Conservation (phyloP, 306 rosid genomes). For the Cajanus cajan region DNA sequence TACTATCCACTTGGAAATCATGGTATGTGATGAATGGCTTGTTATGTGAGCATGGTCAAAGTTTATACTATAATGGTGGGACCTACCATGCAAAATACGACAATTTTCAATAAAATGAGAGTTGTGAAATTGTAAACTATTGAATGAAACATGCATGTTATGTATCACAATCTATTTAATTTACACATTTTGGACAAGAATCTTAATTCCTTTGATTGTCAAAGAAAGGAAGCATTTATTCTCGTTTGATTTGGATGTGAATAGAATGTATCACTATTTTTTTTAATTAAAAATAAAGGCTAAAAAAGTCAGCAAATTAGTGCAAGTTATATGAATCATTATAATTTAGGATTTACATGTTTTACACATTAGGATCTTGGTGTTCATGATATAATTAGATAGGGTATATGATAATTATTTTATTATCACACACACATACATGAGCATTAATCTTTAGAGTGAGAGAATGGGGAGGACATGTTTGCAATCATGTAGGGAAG, state of each 20-base stretch:
- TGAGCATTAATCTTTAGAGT: too few relatives aligned
- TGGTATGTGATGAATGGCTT: conserved; percentile 29
- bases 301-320: background rate
- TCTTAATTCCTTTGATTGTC: conserved; percentile 80
- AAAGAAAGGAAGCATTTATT: conserved; percentile 92
- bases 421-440: too few relatives aligned
- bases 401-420: background rate
- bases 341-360: background rate
- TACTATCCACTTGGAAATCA: conserved; percentile 38
- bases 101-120: conserved; percentile 25
- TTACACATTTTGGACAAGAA: conserved; percentile 50
- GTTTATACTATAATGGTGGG: conserved; percentile 35
- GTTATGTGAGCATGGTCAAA: conserved; percentile 44
- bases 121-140: conserved; percentile 27
- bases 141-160: conserved; percentile 19
- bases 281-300: background rate
- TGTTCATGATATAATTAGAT: background rate
- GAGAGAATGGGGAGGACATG: too few relatives aligned
- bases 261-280: conserved; percentile 22
- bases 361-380: background rate
- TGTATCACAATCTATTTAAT: conserved; percentile 26
- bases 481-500: too few relatives aligned
- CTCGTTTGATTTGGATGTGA: conserved; percentile 49
- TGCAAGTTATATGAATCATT: background rate
- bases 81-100: conserved; percentile 32